Evolutionary conservation across 2,329 filamentous ascomycete species (phyloP), one percentile per base, ranked within the genome.

Genomic region (Colletotrichum salicis): DNA sequence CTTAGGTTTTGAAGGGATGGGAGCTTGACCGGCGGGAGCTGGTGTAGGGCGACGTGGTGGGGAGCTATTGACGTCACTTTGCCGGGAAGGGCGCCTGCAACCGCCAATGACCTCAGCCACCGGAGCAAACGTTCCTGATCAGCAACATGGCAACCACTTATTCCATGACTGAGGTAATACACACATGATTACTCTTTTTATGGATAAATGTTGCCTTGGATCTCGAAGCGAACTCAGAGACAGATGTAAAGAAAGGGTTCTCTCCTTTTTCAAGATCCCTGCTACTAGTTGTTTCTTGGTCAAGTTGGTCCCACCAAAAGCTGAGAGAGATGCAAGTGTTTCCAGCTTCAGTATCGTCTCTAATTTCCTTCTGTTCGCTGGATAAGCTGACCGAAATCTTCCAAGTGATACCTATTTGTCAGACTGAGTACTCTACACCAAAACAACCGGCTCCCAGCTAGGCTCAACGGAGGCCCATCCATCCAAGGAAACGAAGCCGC

Each of bases 11-110:
- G 35, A 45, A 29, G 57, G 35, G 35, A 60, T 60, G 33, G 19
- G 41, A 27, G 58, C 5, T 45, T 45, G 24, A 31, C 19, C 15
- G 29, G n/a, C 19, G 24, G 29, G n/a, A 60, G 58, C 37, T 60
- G 48, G 41, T 48, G 15, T 48, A 48, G 41, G n/a, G 7, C 3
- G 19, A 48, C 19, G 22, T 48, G 37, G 37, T 22, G 58, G 58
- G 24, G 58, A 60, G 37, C 58, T 48, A 48, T 31, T 60, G 58
- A 60, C 58, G 58, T 60, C 58, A 60, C 55, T 48, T 48, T 22
- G 19, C 41, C 19, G 41, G 41, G 41, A 8, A 48, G 19, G 41
- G 41, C 41, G 41, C 41, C n/a, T 48, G 41, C 19, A 19, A 19
- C 19, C 41, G 41, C 41, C 41, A 22, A 48, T 10, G 19, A 19